phyloP scores from a whole-genome alignment of 2,329 filamentous ascomycete genomes.

The Trichophaea hybrida region DNA sequence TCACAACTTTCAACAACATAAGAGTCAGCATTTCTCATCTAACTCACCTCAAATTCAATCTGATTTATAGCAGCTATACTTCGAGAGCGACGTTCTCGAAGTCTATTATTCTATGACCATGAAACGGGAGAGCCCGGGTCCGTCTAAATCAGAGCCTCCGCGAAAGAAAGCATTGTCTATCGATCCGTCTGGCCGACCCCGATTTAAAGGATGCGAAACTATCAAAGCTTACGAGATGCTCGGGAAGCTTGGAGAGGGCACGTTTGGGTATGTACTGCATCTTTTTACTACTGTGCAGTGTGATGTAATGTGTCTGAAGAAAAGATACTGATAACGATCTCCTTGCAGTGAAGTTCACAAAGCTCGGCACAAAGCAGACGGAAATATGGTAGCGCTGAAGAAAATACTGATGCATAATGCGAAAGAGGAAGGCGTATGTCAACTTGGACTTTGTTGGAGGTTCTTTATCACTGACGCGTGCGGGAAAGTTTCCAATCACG shows the following conservation, averaged over 20 bases:
- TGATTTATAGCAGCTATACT: neutral
- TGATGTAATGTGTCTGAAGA: too few relatives aligned
- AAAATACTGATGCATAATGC: constrained; percentile 99
- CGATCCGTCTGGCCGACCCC: constrained; percentile 34
- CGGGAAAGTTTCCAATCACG: constrained; percentile 74
- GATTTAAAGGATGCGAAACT: constrained; percentile 71
- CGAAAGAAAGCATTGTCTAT: constrained; percentile 20
- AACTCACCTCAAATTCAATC: neutral
- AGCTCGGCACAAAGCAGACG: constrained; percentile 60
- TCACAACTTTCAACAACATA: too few relatives aligned
- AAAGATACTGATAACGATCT: neutral
- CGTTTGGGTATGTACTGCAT: constrained; percentile 56
- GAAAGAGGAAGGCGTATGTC: constrained; percentile 81
- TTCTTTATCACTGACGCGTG: constrained; percentile 3
- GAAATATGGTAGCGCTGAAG: constrained; percentile 72
- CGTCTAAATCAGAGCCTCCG: constrained; percentile 18
- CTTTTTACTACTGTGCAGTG: neutral
- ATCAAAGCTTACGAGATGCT: constrained; percentile 67
- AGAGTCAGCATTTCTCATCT: too few relatives aligned
- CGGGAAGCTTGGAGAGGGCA: constrained; percentile 82
- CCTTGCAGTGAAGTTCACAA: constrained; percentile 73
- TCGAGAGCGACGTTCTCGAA: neutral
- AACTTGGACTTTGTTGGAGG: neutral
- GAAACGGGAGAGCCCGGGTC: constrained; percentile 21
- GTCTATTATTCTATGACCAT: constrained; percentile 13